Evolutionary conservation across 192 early-diverging fungal genomes (phyloP), one percentile per base, ranked within the genome.

Genomic region (Backusella circina): DNA sequence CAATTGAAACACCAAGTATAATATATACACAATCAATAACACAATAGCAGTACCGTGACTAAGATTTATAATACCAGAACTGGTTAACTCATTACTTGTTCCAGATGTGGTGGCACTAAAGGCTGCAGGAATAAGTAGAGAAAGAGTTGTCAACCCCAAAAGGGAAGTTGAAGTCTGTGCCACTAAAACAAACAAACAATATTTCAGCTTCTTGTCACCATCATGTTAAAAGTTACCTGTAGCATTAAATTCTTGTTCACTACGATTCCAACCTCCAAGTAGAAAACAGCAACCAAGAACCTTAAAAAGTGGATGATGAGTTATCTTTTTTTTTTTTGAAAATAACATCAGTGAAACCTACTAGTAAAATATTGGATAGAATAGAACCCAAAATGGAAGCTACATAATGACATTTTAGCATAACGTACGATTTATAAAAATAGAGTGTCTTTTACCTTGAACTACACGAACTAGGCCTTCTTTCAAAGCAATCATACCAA

Each of bases 381-480:
- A 99, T 95, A 28, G 94, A 94, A 12, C 97, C 97, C 15, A 99
- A 85, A 54, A 97, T 82, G 6, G 93, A 90, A 8, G 93, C 87
- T 84, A 82, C 77, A 12, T 35, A 74, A 23, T 15, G 28, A 9
- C 28, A 31, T 13, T 66, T 65, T 37, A 64, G 32, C 26, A 12
- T 21, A 32, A 36, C 8, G 35, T n/a, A 47, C 21, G 12, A 71
- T 67, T 21, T 30, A 33, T 31, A 6, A 35, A 10, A 30, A 7
- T 38, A 8, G 4, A 39, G 36, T 5, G 23, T 26, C 1, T 5
- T 41, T 33, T 74, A 83, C 81, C 85, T 80, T 93, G 91, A 28
- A 93, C 90, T 23, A 92, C 87, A 36, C 87, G 82, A 33, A 90
- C 83, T 36, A 88, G 80, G 10, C 88, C 89, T 35, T 91, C 77